A percentile compares a stretch with the other conserved stretches of the same genome.
Evolutionary conservation across 176 grass and related monocot species (phyloP).

Genomic region (Tuctoria greenei): DNA sequence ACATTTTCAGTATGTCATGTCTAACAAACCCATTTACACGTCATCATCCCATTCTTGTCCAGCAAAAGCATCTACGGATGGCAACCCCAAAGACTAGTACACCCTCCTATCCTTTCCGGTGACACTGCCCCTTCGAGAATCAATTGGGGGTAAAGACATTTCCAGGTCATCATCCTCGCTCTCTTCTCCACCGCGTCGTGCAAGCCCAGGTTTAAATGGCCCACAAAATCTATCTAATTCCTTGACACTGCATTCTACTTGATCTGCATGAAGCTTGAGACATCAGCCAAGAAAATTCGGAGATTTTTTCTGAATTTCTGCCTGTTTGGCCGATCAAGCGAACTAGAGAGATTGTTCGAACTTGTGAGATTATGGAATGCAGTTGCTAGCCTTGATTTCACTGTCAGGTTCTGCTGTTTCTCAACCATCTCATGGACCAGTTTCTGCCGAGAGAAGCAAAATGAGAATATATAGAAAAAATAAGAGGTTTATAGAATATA

Average conservation of each 20-base stretch:
- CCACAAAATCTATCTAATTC: neutral
- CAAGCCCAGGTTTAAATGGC: neutral
- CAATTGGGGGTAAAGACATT: neutral
- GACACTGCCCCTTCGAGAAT: constrained; percentile 13
- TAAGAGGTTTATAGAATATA: neutral
- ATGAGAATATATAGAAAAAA: constrained; percentile 20
- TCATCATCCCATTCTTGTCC: constrained; percentile 1
- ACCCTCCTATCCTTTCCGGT: constrained; percentile 18
- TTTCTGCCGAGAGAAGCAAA: constrained; percentile 45
- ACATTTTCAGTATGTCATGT: neutral
- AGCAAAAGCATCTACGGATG: neutral
- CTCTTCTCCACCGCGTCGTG: neutral
- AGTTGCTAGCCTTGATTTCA: constrained; percentile 74
- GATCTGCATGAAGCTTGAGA: constrained; percentile 78
- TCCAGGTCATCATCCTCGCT: neutral
- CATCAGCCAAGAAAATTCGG: constrained; percentile 64
- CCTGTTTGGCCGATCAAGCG: constrained; percentile 71
- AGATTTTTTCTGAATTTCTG: constrained; percentile 93
- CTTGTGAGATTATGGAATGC: constrained; percentile 79
- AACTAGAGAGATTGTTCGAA: constrained; percentile 67
- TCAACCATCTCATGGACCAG: constrained; percentile 81
- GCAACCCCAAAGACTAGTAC: constrained; percentile 5
- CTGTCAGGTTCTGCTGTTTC: constrained; percentile 58
- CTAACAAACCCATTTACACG: constrained; percentile 29
- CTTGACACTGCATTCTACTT: constrained; percentile 39